Conservation (phyloP, 2,329 filamentous ascomycete genomes). For the Phoma herbarum region DNA sequence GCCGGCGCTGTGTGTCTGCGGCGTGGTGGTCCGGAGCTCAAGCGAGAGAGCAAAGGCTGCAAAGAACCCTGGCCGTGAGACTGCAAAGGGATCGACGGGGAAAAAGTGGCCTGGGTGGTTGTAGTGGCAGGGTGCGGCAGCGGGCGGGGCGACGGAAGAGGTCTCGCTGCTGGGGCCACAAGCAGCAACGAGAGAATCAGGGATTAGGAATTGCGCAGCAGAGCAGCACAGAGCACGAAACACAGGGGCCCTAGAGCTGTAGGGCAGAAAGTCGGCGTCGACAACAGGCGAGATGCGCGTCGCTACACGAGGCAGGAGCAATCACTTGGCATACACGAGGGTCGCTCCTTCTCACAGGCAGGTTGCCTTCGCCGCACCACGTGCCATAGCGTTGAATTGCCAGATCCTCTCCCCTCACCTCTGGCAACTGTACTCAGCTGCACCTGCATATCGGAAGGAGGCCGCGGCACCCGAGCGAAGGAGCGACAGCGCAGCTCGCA, state of each 20-base stretch:
- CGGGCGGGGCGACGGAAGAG: slow-evolving; percentile 22
- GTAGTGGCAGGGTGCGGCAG: slow-evolving; percentile 15
- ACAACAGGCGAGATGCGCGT: slow-evolving; percentile 13
- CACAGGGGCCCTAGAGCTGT: neutral
- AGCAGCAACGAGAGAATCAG: slow-evolving; percentile 15
- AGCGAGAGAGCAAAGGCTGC: slow-evolving; percentile 12
- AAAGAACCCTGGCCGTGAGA: slow-evolving; percentile 12
- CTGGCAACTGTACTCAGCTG: neutral
- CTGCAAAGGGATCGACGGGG: slow-evolving; percentile 17
- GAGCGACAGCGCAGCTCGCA: slow-evolving; percentile 3
- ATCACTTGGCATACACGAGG: slow-evolving; percentile 7
- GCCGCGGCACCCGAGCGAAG: slow-evolving; percentile 4
- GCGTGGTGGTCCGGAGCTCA: slow-evolving; percentile 14
- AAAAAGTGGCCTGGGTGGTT: slow-evolving; percentile 19
- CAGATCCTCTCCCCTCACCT: neutral
- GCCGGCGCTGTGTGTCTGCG: slow-evolving; percentile 12
- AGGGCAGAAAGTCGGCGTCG: slow-evolving; percentile 11
- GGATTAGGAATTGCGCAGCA: slow-evolving; percentile 1
- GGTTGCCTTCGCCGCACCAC: slow-evolving; percentile 4
- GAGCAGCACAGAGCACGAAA: slow-evolving; percentile 1
- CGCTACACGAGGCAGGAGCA: slow-evolving; percentile 19
- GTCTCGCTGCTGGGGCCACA: slow-evolving; percentile 14
- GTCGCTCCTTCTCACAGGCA: slow-evolving; percentile 4
- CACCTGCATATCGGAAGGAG: neutral
- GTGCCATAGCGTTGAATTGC: slow-evolving; percentile 1